Evolutionary conservation across 2,329 filamentous ascomycete species (phyloP), one percentile per base, ranked within the genome.

Genomic region (Zarea fungicola): DNA sequence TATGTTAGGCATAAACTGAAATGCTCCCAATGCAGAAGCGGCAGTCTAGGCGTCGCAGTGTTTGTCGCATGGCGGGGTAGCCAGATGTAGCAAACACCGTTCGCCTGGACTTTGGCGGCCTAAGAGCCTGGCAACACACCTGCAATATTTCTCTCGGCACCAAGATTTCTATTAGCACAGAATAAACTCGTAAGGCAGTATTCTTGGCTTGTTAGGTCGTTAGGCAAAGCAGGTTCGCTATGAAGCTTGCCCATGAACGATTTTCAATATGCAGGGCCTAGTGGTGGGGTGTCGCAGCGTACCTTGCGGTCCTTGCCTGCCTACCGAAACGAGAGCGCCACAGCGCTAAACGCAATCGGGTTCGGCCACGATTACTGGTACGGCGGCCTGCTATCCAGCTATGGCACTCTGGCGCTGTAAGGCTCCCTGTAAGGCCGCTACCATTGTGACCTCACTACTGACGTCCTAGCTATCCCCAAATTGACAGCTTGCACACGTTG

Each of bases 361-460:
- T n/a, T 34, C 28, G 13, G 29, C 29, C n/a, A n/a, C n/a, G n/a
- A n/a, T n/a, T 19, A 19, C 18, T 18, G 25, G 16, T 44, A 18
- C 13, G 16, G 26, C 22, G 13, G 42, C 31, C 23, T 45, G 32
- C 9, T n/a, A n/a, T n/a, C n/a, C n/a, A n/a, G n/a, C n/a, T n/a
- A n/a, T n/a, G n/a, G n/a, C n/a, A n/a, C n/a, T n/a, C n/a, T n/a
- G n/a, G n/a, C n/a, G n/a, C n/a, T n/a, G n/a, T n/a, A n/a, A n/a
- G n/a, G n/a, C n/a, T n/a, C 34, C 34, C n/a, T 11, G 34, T 31
- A 22, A 31, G 35, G 44, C 44, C 16, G 26, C 45, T 41, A 13
- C 28, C n/a, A n/a, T n/a, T n/a, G 42, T 48, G 45, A 48, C 45
- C 45, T 48, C 45, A 48, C 37, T 41, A n/a, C n/a, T n/a, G n/a